These are phyloP conservation scores for Cyclostephanos invisitatus DNA, from an alignment of 108 stramenopile species.

Conservation along the genomic window DNA sequence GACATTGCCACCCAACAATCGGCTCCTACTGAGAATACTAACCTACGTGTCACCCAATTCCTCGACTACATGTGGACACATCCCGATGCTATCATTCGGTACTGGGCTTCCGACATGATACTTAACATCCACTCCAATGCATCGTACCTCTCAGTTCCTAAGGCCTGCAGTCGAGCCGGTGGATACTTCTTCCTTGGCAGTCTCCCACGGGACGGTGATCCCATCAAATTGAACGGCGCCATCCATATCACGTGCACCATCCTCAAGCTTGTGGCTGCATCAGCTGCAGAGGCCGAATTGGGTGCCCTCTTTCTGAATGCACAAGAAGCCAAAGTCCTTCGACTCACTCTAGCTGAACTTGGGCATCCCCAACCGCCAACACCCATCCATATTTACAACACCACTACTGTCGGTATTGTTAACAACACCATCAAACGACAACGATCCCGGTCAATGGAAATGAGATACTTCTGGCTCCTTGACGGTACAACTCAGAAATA, in stretches of 20 bases:
- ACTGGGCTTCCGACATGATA: constrained; percentile 40
- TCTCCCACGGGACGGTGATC: not conserved
- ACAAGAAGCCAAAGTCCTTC: constrained; percentile 27
- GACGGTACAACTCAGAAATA: constrained; percentile 3
- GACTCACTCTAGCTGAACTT: constrained; percentile 21
- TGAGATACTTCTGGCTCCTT: constrained; percentile 13
- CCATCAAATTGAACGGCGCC: constrained; percentile 23
- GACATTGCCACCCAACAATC: constrained; percentile 18
- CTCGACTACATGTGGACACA: constrained; percentile 51
- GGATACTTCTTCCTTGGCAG: constrained; percentile 37
- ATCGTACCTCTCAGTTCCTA: constrained; percentile 26
- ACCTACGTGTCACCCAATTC: constrained; percentile 13
- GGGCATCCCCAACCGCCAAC: constrained; percentile 52
- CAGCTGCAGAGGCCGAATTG: constrained; percentile 46
- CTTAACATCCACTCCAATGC: constrained; percentile 15
- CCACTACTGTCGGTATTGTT: constrained; percentile 42
- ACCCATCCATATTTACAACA: constrained; percentile 44
- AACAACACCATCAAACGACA: constrained; percentile 27
- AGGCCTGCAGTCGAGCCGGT: constrained; percentile 42
- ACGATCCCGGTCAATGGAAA: constrained; percentile 21
- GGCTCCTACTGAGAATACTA: constrained; percentile 9
- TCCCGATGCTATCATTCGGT: constrained; percentile 44
- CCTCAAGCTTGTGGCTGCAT: constrained; percentile 25
- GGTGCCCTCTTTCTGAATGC: constrained; percentile 42
- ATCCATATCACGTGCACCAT: constrained; percentile 18